These are phyloP conservation scores for Leishmania arabica DNA, from an alignment of 208 protist species.

Conservation along the genomic window DNA sequence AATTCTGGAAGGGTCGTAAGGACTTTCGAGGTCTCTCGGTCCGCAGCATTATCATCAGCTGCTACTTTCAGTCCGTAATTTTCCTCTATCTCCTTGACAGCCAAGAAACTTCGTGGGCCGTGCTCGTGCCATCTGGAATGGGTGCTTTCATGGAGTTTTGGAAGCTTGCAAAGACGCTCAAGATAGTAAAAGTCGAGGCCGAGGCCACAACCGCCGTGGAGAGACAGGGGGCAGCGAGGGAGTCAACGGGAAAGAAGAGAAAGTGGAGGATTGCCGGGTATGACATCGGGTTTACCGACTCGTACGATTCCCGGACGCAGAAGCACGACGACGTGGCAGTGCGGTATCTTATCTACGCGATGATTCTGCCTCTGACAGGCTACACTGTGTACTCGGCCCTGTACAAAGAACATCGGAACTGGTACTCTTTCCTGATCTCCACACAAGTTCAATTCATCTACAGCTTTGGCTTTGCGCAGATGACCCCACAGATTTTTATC, in stretches of 20 bases:
- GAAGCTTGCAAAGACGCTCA: conserved; percentile 94
- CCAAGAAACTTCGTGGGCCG: conserved; percentile 94
- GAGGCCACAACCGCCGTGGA: background rate
- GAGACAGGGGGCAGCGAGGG: background rate
- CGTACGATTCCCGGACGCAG: conserved; percentile 81
- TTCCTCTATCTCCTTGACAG: conserved; percentile 98
- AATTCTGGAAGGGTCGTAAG: conserved; percentile 90
- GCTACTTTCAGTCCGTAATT: conserved; percentile 94
- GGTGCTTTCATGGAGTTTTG: conserved; percentile 96
- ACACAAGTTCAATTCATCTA: conserved; percentile 93
- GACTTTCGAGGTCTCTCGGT: conserved; percentile 97
- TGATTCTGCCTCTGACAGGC: conserved; percentile 91
- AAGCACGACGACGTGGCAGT: conserved; percentile 94
- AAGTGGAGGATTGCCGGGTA: conserved; percentile 33
- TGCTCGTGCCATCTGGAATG: conserved; percentile 90
- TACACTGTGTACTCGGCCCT: conserved; percentile 96
- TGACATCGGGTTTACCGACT: conserved; percentile 54
- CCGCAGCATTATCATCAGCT: conserved; percentile 94
- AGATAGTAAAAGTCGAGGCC: conserved; percentile 23
- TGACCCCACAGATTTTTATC: conserved; percentile 99
- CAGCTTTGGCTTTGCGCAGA: conserved; percentile 97
- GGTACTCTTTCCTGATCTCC: conserved; percentile 92
- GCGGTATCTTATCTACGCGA: conserved; percentile 92
- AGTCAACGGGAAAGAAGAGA: background rate
- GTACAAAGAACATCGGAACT: conserved; percentile 94